Percentiles rank a stretch among this genome's conserved stretches.
phyloP scores from a whole-genome alignment of 2,329 filamentous ascomycete species.

The Volutella citrinella region DNA sequence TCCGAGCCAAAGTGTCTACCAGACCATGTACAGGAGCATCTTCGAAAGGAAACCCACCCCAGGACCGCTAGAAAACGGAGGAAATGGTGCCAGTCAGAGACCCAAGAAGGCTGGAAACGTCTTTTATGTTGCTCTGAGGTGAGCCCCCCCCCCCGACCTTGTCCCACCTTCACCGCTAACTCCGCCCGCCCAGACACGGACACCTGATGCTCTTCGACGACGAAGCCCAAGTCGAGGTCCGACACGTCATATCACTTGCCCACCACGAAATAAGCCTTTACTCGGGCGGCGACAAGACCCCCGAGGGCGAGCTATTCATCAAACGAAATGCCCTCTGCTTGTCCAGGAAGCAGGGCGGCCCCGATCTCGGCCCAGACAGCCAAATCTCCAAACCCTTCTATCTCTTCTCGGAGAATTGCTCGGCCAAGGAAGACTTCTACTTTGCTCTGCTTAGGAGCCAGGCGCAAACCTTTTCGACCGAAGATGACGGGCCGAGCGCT shows the following conservation, averaged over 20 bases:
- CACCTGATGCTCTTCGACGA: conserved; percentile 98
- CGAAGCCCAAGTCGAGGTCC: conserved; percentile 89
- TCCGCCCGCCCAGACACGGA: conserved; percentile 62
- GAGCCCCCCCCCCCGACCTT: conserved; percentile 24
- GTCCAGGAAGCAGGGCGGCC: conserved; percentile 57
- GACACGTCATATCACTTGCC: conserved; percentile 89
- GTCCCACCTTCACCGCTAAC: conserved; percentile 10
- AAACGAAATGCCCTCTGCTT: conserved; percentile 89
- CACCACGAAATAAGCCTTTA: conserved; percentile 85
- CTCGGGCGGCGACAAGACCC: conserved; percentile 72
- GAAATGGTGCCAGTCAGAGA: conserved; percentile 47
- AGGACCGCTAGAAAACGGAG: conserved; percentile 46
- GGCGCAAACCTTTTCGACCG: conserved; percentile 60
- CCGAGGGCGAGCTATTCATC: conserved; percentile 92
- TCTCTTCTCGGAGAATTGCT: conserved; percentile 91
- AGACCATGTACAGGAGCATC: conserved; percentile 95
- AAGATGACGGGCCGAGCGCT: conserved; percentile 60
- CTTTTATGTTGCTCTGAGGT: conserved; percentile 90
- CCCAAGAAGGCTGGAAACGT: conserved; percentile 75
- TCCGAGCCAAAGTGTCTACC: conserved; percentile 91
- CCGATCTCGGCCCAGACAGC: conserved; percentile 53
- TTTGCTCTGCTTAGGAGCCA: conserved; percentile 86
- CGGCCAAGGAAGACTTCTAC: conserved; percentile 98
- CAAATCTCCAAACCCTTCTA: conserved; percentile 78
- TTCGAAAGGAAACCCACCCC: conserved; percentile 72